These are phyloP conservation scores for Podospora anserina DNA, from an alignment of 495 filamentous ascomycete species.

Conservation along the genomic window DNA sequence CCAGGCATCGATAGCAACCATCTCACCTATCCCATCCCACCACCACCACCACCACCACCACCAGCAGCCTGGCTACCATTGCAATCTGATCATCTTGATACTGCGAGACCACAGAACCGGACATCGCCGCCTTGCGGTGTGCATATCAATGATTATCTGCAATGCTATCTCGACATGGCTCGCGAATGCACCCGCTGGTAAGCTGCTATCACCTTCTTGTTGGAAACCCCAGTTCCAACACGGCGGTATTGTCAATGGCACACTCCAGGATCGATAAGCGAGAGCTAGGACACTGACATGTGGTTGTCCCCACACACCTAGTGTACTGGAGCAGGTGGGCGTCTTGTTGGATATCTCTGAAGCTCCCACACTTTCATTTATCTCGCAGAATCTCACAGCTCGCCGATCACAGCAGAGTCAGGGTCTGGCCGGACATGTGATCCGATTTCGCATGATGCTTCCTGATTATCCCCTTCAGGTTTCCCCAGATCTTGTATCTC, in stretches of 20 bases:
- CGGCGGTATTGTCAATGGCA: not conserved
- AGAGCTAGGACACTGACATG: not conserved
- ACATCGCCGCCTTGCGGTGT: not conserved
- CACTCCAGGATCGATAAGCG: not conserved
- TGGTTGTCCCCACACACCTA: not conserved
- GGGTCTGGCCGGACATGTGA: not conserved
- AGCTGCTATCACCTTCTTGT: not conserved
- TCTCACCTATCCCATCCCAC: too few relatives aligned
- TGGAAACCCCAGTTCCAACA: not conserved
- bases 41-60: too few relatives aligned
- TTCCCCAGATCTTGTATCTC: not conserved
- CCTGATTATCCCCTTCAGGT: not conserved
- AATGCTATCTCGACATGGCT: not conserved
- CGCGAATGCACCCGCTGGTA: not conserved
- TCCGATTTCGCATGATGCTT: not conserved
- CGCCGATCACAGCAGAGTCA: too few relatives aligned
- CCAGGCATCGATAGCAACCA: too few relatives aligned
- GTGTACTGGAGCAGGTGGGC: not conserved
- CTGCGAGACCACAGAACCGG: not conserved
- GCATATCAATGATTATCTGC: not conserved
- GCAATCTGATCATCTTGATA: not conserved
- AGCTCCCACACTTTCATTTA: not conserved
- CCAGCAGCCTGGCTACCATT: too few relatives aligned
- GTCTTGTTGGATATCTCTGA: not conserved
- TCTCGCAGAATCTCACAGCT: not conserved